These are phyloP conservation scores for Epithemia pelagica DNA, from an alignment of 108 stramenopile species.

Conservation along the genomic window DNA sequence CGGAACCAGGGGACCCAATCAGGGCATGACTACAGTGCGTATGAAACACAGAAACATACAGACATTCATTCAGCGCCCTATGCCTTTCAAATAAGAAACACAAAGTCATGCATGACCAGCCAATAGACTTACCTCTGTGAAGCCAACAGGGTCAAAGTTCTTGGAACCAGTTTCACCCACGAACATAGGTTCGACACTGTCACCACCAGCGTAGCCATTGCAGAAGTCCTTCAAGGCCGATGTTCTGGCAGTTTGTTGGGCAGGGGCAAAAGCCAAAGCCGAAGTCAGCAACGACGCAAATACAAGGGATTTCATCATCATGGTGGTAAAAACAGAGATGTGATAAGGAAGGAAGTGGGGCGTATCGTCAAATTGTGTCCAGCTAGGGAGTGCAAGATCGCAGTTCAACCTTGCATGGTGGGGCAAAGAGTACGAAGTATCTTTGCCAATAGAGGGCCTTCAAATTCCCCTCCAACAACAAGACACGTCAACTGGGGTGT, in stretches of 20 bases:
- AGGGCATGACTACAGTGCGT: conserved; percentile 29
- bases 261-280: conserved; percentile 46
- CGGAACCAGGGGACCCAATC: conserved; percentile 83
- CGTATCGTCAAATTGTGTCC: neutral
- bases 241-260: conserved; percentile 6
- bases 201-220: conserved; percentile 43
- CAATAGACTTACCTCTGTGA: conserved; percentile 39
- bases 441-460: conserved; percentile 1
- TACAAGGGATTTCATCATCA: conserved; percentile 22
- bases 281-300: conserved; percentile 25
- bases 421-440: neutral
- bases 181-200: conserved; percentile 56
- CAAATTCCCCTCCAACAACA: conserved; percentile 4
- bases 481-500: neutral
- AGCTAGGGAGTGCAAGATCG: conserved; percentile 1
- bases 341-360: neutral
- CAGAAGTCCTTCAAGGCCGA: conserved; percentile 28
- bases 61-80: no score
- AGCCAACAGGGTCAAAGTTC: conserved; percentile 59
- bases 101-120: neutral
- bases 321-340: neutral
- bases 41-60: neutral
- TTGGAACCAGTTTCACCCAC: conserved; percentile 24
- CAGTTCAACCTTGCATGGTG: neutral
- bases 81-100: neutral